These are phyloP conservation scores for Tolypocladium nubicola DNA, from an alignment of 2,329 filamentous ascomycete species.

Conservation along the genomic window DNA sequence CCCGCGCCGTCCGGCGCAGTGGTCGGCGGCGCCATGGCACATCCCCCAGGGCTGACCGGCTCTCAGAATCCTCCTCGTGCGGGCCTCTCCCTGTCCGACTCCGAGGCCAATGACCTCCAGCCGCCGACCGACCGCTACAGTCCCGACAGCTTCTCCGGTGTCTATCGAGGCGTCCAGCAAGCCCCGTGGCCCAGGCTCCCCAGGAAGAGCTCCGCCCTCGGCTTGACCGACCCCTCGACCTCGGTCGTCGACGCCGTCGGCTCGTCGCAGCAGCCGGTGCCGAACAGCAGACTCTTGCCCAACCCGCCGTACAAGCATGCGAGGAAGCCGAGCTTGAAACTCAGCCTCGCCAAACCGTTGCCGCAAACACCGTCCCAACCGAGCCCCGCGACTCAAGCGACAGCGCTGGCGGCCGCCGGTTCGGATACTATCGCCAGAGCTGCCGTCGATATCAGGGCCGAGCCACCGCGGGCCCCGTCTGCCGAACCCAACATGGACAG, in stretches of 20 bases:
- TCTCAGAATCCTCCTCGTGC: conserved; percentile 16
- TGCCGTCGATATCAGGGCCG: neutral
- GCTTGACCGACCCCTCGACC: conserved; percentile 18
- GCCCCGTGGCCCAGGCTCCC: conserved; percentile 31
- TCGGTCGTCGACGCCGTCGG: neutral
- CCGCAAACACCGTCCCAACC: conserved; percentile 34
- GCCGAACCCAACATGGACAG: conserved; percentile 24
- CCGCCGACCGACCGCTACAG: conserved; percentile 19
- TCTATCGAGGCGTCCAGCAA: conserved; percentile 41
- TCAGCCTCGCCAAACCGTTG: conserved; percentile 47
- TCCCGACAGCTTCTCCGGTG: conserved; percentile 38
- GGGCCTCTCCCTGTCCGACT: conserved; percentile 31
- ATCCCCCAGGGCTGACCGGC: conserved; percentile 18
- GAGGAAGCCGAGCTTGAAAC: conserved; percentile 41
- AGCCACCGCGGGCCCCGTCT: conserved; percentile 1
- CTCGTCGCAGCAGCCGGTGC: conserved; percentile 2
- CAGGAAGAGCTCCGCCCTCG: conserved; percentile 32
- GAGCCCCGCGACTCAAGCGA: conserved; percentile 13
- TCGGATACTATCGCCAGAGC: conserved; percentile 12
- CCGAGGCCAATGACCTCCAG: conserved; percentile 29
- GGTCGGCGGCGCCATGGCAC: conserved; percentile 12
- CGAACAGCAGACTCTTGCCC: conserved; percentile 8
- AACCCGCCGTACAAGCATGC: conserved; percentile 32
- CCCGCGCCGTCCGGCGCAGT: neutral
- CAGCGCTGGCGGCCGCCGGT: conserved; percentile 9